Evolutionary conservation across 495 filamentous ascomycete species (phyloP), one percentile per base, ranked within the genome.

Genomic region (Xylaria nigripes): DNA sequence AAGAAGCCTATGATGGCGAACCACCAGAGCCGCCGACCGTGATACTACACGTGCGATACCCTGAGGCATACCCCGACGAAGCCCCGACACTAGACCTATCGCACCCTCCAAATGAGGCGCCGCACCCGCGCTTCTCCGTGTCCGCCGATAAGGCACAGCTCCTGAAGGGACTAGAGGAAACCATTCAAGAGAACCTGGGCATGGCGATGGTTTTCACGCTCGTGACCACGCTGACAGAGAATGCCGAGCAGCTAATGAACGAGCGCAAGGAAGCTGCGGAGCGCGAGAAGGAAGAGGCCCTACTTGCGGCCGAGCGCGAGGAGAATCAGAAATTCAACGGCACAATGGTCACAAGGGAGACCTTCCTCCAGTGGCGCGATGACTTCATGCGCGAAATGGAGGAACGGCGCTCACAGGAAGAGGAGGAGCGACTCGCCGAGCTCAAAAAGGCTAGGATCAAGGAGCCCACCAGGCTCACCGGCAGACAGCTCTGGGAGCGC

Each of bases 151-250:
- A 86, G 57, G 76, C 77, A 36, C 67, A 67, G 40, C 78, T 99
- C 1, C 80, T 96, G 10, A 71, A 80, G 42, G 74, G 80, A 3
- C 75, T 97, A 15, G 65, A 82, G 40, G 75, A 80, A 2, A 84
- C 82, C 0, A 84, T 96, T 27, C 81, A 87, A 55, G 93, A 97
- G 69, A 97, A 90, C 55, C 66, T 97, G 32, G 93, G 93, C 27
- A 96, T 95, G 82, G 86, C 89, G n/a, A 99, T 99, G 93, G 77
- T 99, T 0, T 99, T 96, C 70, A 89, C 91, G 0, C 73, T 99
- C 16, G 83, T 90, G 27, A 86, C 84, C 36, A 81, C 87, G 2
- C 70, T 99, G 50, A 97, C 96, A 63, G 93, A 99, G 53, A 75
- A 76, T 32, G 89, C 89, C 5, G 93, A 99, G 72, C 74, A 80